A percentile compares a stretch with the other conserved stretches of the same genome.
Evolutionary conservation across 1,284 basidiomycete genomes (phyloP).

Genomic region (Heterobasidion annosum): DNA sequence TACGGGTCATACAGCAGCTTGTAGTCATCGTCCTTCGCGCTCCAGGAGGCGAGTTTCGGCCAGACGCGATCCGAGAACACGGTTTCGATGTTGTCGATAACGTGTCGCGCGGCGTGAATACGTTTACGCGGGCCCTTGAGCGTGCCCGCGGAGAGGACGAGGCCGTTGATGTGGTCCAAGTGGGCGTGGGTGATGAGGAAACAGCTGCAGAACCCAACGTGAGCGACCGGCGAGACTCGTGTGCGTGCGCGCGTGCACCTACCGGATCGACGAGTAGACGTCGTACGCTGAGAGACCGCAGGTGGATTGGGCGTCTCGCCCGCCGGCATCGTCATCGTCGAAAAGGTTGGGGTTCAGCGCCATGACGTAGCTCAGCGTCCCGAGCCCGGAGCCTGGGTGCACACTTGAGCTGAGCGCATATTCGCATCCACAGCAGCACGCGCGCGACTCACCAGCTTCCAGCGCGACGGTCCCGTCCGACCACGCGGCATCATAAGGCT

Average conservation of each 20-base stretch:
- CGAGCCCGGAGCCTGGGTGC: constrained; percentile 56
- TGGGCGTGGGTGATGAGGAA: constrained; percentile 78
- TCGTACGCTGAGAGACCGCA: constrained; percentile 29
- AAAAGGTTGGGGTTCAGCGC: constrained; percentile 44
- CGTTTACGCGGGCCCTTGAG: constrained; percentile 52
- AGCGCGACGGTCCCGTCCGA: constrained; percentile 60
- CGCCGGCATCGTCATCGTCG: constrained; percentile 11
- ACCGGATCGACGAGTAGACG: constrained; percentile 55
- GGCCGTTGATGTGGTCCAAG: constrained; percentile 71
- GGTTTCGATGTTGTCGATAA: constrained; percentile 58
- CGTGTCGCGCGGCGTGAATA: constrained; percentile 53
- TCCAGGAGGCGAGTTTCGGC: constrained; percentile 76
- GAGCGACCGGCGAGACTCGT: neutral
- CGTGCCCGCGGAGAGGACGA: constrained; percentile 71
- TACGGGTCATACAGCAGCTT: constrained; percentile 55
- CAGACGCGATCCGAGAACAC: constrained; percentile 76
- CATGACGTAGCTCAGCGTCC: constrained; percentile 51
- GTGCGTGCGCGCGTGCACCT: constrained; percentile 11
- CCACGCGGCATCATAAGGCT: constrained; percentile 49
- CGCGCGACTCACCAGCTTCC: constrained; percentile 52
- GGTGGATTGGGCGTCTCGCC: neutral
- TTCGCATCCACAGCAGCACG: neutral
- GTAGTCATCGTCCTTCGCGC: constrained; percentile 43
- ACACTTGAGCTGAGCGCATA: neutral
- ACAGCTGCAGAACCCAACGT: constrained; percentile 29